A percentile compares a stretch with the other conserved stretches of the same genome.
These are phyloP conservation scores for Coemansia sp. DNA, from an alignment of 192 early-diverging fungal species.

Conservation along the genomic window DNA sequence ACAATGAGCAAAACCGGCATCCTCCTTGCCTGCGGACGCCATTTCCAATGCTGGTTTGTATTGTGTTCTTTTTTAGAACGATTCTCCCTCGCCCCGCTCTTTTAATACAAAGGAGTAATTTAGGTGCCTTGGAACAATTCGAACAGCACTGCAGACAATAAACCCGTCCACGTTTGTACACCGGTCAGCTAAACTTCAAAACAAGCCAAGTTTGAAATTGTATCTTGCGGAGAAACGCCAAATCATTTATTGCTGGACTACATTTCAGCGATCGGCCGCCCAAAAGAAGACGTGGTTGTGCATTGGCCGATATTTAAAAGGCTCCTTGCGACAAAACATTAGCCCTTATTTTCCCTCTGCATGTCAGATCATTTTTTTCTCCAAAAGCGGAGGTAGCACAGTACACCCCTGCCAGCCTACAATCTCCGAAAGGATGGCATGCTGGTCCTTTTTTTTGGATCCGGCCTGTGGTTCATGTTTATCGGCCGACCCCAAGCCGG, in stretches of 20 bases:
- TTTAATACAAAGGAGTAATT: too few relatives aligned
- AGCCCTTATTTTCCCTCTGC: not conserved
- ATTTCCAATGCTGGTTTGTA: too few relatives aligned
- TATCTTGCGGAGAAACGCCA: not conserved
- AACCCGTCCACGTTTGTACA: too few relatives aligned
- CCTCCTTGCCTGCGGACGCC: too few relatives aligned
- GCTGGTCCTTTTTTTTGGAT: not conserved
- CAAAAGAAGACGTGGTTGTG: not conserved
- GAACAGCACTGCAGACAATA: too few relatives aligned
- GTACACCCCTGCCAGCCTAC: not conserved
- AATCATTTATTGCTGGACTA: not conserved
- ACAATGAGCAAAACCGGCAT: too few relatives aligned
- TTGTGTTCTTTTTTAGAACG: too few relatives aligned
- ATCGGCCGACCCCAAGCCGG: conserved; percentile 2
- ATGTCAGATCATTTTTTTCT: not conserved
- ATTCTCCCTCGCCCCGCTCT: too few relatives aligned
- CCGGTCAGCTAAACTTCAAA: too few relatives aligned
- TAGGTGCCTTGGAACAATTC: too few relatives aligned
- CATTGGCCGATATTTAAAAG: not conserved
- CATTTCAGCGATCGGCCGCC: not conserved
- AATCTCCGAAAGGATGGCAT: not conserved
- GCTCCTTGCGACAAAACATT: not conserved
- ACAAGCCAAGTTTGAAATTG: not conserved
- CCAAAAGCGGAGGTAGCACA: not conserved
- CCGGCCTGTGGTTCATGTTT: not conserved